Evolutionary conservation across 257 asterid genomes (phyloP), one percentile per base, ranked within the genome.

Genomic region (Solanum piurae): DNA sequence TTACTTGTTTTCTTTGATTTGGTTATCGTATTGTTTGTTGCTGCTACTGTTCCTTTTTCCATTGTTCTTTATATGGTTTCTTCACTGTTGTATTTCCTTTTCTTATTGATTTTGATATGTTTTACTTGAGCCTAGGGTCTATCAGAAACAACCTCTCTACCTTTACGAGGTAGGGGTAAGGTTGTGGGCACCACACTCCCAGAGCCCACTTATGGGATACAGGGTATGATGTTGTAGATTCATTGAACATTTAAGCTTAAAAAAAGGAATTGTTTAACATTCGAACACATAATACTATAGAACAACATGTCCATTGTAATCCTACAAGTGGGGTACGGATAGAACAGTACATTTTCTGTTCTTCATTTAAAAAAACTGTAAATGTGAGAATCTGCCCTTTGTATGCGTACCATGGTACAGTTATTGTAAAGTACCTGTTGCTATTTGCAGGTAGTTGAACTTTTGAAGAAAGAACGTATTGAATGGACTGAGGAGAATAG

Each of bases 401-500:
- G 80, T 38, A 40, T 84, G 79, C 25, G 10, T 64, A 64, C 36
- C 27, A 36, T 84, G 34, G 77, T 86, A 31, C 27, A 1, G 64
- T 42, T 20, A 31, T 66, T 3, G 36, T 46, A 5, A 42, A 72
- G 34, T 34, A 37, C n/a, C 14, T 87, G 29, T 73, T 80, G 83
- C 58, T 89, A 80, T 42, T 16, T 89, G 86, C 94, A 97, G 99
- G 98, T 95, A 23, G 83, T 90, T 82, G 46, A 87, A 83, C 96
- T 97, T 88, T 90, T 97, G 44, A 90, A 92, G 89, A 92, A 87
- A 29, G 98, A 95, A 92, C 95, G 95, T 44, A 92, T 97, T 27
- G 27, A 87, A 21, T 97, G 95, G 94, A 88, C 91, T 0, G 99
- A 97, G 89, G 98, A 95, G 92, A 97, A 97, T 87, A 91, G 93